These are phyloP conservation scores for Bertia moriformis DNA, from an alignment of 2,329 filamentous ascomycete species.

Conservation along the genomic window DNA sequence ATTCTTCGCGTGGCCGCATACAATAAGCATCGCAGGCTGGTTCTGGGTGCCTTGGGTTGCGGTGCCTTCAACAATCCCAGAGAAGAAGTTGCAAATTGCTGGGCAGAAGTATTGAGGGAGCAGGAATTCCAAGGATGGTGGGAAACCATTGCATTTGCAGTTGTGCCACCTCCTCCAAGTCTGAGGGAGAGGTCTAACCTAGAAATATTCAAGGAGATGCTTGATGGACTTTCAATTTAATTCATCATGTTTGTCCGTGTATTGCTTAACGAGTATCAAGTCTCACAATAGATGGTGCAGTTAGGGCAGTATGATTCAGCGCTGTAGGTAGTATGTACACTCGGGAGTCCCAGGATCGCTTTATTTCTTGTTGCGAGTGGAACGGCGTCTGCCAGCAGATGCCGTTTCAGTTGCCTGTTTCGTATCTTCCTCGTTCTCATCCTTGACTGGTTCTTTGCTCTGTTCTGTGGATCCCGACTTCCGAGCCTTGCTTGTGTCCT, in stretches of 20 bases:
- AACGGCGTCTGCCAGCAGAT: not conserved
- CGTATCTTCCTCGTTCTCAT: not conserved
- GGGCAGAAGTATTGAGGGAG: not conserved
- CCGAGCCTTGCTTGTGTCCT: not conserved
- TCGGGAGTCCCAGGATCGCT: too few relatives aligned
- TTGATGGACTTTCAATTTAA: not conserved
- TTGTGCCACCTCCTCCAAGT: not conserved
- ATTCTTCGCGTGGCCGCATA: constrained; percentile 42
- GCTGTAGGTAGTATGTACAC: not conserved
- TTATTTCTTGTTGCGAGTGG: not conserved
- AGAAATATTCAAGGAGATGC: not conserved
- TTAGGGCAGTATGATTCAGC: not conserved
- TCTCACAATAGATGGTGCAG: not conserved
- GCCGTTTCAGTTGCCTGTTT: not conserved
- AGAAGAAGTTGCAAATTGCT: constrained; percentile 5
- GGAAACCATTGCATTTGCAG: not conserved
- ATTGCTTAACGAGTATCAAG: not conserved
- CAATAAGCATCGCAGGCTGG: constrained; percentile 38
- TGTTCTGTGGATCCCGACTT: not conserved
- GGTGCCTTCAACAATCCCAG: constrained; percentile 52
- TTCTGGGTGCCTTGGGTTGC: constrained; percentile 57
- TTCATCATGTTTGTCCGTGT: not conserved
- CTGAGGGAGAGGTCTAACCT: not conserved
- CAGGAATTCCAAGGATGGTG: not conserved
- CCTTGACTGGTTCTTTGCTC: not conserved